Conservation (phyloP, 2,329 filamentous ascomycete genomes). For the Diplodia intermedia region DNA sequence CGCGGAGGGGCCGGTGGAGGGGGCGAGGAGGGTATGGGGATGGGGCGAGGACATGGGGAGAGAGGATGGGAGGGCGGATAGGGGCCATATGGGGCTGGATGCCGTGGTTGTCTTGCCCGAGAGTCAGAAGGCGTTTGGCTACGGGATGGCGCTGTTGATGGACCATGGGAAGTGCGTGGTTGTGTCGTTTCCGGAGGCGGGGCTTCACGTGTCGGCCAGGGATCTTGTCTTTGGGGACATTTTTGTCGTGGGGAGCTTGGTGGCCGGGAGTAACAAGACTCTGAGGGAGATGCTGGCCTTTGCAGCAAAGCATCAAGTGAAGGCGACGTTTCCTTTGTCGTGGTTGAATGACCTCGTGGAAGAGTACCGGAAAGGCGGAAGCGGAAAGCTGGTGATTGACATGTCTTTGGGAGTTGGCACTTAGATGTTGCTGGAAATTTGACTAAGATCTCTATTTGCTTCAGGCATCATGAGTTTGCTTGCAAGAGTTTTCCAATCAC, state of each 20-base stretch:
- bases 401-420: constrained; percentile 38
- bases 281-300: constrained; percentile 52
- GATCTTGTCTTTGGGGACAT: constrained; percentile 57
- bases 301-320: constrained; percentile 46
- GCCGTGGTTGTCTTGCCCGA: constrained; percentile 57
- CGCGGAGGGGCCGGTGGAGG: constrained; percentile 47
- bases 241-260: constrained; percentile 51
- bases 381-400: constrained; percentile 57
- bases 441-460: not conserved
- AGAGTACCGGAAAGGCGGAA: constrained; percentile 53
- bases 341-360: constrained; percentile 53
- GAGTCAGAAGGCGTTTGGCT: constrained; percentile 57
- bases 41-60: constrained; percentile 43
- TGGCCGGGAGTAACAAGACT: constrained; percentile 52
- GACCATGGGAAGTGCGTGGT: constrained; percentile 56
- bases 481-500: too few relatives aligned
- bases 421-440: too few relatives aligned
- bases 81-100: constrained; percentile 54
- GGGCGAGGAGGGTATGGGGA: constrained; percentile 47
- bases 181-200: constrained; percentile 55
- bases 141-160: constrained; percentile 53
- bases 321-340: constrained; percentile 46
- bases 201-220: constrained; percentile 52
- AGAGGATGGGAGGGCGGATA: constrained; percentile 46
- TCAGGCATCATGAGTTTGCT: too few relatives aligned